phyloP scores from a whole-genome alignment of 345 rosid species.

The Aethionema arabicum region DNA sequence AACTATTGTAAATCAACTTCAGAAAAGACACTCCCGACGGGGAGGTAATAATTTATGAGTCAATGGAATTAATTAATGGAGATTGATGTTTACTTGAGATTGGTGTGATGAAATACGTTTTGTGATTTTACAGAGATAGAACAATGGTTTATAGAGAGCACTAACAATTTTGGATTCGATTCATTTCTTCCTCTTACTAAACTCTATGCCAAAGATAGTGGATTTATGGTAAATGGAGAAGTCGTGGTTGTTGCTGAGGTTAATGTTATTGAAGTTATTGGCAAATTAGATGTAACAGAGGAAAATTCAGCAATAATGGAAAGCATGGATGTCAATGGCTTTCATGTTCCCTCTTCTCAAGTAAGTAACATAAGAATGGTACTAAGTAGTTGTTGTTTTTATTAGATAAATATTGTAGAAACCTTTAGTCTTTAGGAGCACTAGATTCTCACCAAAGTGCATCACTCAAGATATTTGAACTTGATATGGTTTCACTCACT shows the following conservation, averaged over 20 bases:
- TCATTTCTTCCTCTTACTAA: neutral
- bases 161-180: neutral
- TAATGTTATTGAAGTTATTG: constrained; percentile 15
- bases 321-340: constrained; percentile 21
- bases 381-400: too few species aligned
- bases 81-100: too few species aligned
- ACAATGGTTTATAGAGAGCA: neutral
- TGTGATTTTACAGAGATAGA: too few species aligned
- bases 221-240: constrained; percentile 52
- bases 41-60: too few species aligned
- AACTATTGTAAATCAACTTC: constrained; percentile 57
- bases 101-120: too few species aligned
- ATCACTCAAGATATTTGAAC: too few species aligned
- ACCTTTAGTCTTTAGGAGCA: too few species aligned
- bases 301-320: neutral
- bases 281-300: neutral
- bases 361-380: neutral
- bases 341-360: constrained; percentile 20
- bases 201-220: neutral
- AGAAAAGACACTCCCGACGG: constrained; percentile 43
- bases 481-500: too few species aligned
- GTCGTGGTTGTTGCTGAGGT: constrained; percentile 68
- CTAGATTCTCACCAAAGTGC: too few species aligned
- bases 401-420: too few species aligned
- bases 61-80: too few species aligned